Evolutionary conservation across 768 basidiomycete species (phyloP), one percentile per base, ranked within the genome.

Genomic region (Pleurotus tuoliensis): DNA sequence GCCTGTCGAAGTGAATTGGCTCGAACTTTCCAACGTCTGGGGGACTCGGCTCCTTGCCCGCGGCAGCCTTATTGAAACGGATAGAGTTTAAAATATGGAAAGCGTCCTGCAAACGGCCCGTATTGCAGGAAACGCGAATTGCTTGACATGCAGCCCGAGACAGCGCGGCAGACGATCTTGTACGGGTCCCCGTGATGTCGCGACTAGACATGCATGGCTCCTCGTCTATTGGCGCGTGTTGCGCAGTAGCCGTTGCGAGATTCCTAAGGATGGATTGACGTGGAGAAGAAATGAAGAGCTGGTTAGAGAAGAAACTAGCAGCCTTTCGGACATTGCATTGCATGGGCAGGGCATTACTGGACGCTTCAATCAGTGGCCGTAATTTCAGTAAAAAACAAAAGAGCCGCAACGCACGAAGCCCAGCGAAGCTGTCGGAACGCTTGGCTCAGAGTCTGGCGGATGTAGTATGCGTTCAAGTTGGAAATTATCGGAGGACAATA

Each of bases 311-410:
- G 46, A 73, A 61, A 67, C 72, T 69, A 67, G 74, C 82, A 77
- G 82, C 76, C 66, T 76, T 69, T 70, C 74, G 61, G 75, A 77
- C 80, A 70, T 73, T 79, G 78, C 85, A 86, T 87, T 76, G 84
- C 87, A 89, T 88, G 81, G 76, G 80, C 70, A 66, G 80, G 66
- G 80, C 84, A 86, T 87, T 65, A 77, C 84, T 81, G 58, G 16
- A 15, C 39, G 27, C 39, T 4, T 34, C 45, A 16, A 34, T 59
- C 16, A 62, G 56, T 18, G 41, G 55, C 52, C 18, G 11, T 16
- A 3, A 52, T 4, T 55, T 55, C 24, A 59, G 52, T 12, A 34
- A 50, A 48, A 24, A n/a, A 3, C 53, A 18, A 6, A 41, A 11
- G 1, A 15, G 55, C 51, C 9, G 48, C 25, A 22, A 50, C 50